phyloP scores from a whole-genome alignment of 2,329 filamentous ascomycete genomes.

The Aspergillus tanneri region DNA sequence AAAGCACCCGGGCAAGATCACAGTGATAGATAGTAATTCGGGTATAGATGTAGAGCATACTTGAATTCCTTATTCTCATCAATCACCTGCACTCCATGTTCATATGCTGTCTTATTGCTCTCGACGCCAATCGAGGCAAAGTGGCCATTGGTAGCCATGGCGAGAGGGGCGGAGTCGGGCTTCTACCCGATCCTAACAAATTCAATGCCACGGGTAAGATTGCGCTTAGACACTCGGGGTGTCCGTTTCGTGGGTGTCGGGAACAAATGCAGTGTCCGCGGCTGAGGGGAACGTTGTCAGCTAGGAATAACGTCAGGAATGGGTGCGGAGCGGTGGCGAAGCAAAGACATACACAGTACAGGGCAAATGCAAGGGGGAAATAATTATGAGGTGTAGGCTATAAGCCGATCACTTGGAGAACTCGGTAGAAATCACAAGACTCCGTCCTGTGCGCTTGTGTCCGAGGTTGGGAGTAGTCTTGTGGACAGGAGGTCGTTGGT shows the following conservation, averaged over 20 bases:
- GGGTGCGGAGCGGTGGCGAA: slow-evolving; percentile 16
- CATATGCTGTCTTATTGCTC: slow-evolving; percentile 56
- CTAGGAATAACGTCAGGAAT: slow-evolving; percentile 18
- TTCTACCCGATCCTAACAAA: slow-evolving; percentile 1
- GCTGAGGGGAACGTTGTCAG: not conserved
- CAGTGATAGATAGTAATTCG: not conserved
- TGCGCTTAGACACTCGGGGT: not conserved
- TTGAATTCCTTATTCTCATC: slow-evolving; percentile 97
- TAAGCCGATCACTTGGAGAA: not conserved
- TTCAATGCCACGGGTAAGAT: not conserved
- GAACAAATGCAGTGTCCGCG: not conserved
- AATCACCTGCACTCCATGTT: slow-evolving; percentile 95
- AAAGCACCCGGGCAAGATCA: not conserved
- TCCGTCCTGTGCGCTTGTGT: slow-evolving; percentile 2
- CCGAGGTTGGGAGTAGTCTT: slow-evolving; percentile 16
- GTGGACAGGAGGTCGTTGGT: slow-evolving; percentile 14
- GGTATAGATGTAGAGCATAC: slow-evolving; percentile 52
- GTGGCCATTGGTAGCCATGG: slow-evolving; percentile 48
- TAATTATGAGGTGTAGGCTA: slow-evolving; percentile 2
- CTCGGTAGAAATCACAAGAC: slow-evolving; percentile 13
- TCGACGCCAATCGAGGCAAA: slow-evolving; percentile 45
- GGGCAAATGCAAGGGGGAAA: not conserved
- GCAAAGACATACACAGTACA: not conserved
- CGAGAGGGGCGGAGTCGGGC: slow-evolving; percentile 10
- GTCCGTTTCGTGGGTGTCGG: not conserved